Base-by-base conservation (phyloP, 768 basidiomycete genomes). In the Leucocoprinus birnbaumii region DNA sequence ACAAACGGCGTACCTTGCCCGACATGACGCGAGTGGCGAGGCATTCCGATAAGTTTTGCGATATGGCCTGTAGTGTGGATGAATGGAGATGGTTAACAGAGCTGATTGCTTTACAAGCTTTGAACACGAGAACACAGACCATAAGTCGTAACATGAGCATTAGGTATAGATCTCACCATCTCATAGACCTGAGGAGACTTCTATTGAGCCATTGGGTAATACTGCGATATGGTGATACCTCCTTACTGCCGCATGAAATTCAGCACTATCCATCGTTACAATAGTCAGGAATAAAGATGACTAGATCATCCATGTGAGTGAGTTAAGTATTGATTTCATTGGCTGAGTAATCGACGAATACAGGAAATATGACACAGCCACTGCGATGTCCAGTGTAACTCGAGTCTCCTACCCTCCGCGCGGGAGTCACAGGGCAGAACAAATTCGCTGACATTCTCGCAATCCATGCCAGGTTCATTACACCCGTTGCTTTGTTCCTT, bases 31-130 rank as follows among this genome's bases (percentile, higher is more conserved):
- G 91, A 82, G 68, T 93, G 80, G 22, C 75, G 76, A 0, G 90
- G 91, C 86, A 87, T 89, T 16, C 88, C 88, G 52, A 89, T 77
- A 21, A 93, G 73, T 62, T 85, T 90, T 6, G 91, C 89, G 52
- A 93, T 80, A 63, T 91, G 88, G 2, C 87, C 89, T 92, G 31
- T n/a, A 14, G 38, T 46, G 16, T 10, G 46, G 16, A 10, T n/a
- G 6, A 35, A 11, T 16, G 45, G 8, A 51, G 22, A 49, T 42
- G 22, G 40, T n/a, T n/a, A n/a, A n/a, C n/a, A n/a, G n/a, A n/a
- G n/a, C n/a, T n/a, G n/a, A n/a, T n/a, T n/a, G n/a, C n/a, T n/a
- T n/a, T n/a, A n/a, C n/a, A n/a, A n/a, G n/a, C 46, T 16, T 16
- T 10, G 34, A 35, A 14, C 14, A 7, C 34, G 14, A 35, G 34